Evolutionary conservation across 2,329 filamentous ascomycete genomes (phyloP).

Genomic region (Madurella mycetomatis): DNA sequence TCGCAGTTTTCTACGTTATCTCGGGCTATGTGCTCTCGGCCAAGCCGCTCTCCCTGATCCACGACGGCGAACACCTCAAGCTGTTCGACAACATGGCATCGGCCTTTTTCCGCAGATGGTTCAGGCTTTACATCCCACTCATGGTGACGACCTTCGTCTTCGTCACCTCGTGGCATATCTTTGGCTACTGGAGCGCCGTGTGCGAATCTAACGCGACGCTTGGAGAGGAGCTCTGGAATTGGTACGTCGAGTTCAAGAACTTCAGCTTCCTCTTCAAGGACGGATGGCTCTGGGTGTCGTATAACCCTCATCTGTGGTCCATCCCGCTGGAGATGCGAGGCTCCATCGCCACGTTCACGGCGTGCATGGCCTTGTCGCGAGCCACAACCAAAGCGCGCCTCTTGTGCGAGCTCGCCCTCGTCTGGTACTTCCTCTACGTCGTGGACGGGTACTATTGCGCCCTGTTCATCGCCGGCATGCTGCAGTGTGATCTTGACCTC

Average conservation of each 20-base stretch:
- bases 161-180: constrained; percentile 49
- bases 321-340: constrained; percentile 62
- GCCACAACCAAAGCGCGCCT: constrained; percentile 52
- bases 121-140: constrained; percentile 48
- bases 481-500: constrained; percentile 58
- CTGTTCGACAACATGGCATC: constrained; percentile 41
- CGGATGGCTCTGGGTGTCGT: constrained; percentile 52
- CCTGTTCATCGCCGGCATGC: constrained; percentile 57
- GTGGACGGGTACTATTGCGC: constrained; percentile 60
- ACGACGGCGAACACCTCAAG: constrained; percentile 37
- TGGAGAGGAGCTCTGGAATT: constrained; percentile 45
- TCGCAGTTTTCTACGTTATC: constrained; percentile 47
- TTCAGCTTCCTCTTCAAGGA: constrained; percentile 63
- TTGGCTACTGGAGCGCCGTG: constrained; percentile 43
- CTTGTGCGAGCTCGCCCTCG: constrained; percentile 47
- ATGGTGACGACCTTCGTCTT: constrained; percentile 52
- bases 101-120: constrained; percentile 46
- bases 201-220: constrained; percentile 38
- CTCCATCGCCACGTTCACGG: constrained; percentile 59
- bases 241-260: constrained; percentile 58
- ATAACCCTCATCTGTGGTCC: constrained; percentile 59
- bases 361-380: constrained; percentile 52
- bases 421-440: constrained; percentile 64
- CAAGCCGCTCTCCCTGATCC: constrained; percentile 45
- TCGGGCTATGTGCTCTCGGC: constrained; percentile 52